Percentiles rank a stretch among this genome's conserved stretches.
These are phyloP conservation scores for Quercus phellos DNA, from an alignment of 331 rosid species.

Conservation along the genomic window DNA sequence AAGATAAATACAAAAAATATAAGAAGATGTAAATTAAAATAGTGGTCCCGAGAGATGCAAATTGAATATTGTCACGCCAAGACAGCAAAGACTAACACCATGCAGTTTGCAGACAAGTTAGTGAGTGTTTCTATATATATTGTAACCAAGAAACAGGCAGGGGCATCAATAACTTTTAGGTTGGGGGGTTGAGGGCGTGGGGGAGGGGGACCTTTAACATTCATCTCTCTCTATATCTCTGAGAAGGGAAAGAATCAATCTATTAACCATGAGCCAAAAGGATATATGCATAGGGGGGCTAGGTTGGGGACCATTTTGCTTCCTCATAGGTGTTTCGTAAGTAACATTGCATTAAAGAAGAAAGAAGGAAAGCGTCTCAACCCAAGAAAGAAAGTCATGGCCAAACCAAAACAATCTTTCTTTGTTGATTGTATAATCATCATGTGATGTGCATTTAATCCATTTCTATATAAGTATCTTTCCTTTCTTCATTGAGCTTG, in stretches of 20 bases:
- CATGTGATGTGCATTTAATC: neutral
- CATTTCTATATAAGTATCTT: constrained; percentile 26
- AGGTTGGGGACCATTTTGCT: constrained; percentile 67
- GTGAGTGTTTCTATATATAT: constrained; percentile 51
- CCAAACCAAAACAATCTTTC: constrained; percentile 20
- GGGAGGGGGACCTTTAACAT: constrained; percentile 35
- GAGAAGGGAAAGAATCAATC: constrained; percentile 12
- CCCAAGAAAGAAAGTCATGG: constrained; percentile 4
- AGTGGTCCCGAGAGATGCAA: constrained; percentile 74
- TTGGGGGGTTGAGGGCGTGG: constrained; percentile 40
- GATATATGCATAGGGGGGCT: constrained; percentile 20
- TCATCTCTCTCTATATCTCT: constrained; percentile 8
- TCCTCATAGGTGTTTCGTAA: constrained; percentile 29
- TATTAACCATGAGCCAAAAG: constrained; percentile 32
- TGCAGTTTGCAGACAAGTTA: constrained; percentile 75
- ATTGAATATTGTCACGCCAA: constrained; percentile 97
- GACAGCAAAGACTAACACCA: constrained; percentile 36
- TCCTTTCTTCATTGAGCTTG: constrained; percentile 16
- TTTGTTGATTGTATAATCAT: neutral
- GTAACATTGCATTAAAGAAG: constrained; percentile 25
- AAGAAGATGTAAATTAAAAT: constrained; percentile 21
- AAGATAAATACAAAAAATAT: neutral
- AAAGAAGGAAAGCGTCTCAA: constrained; percentile 35
- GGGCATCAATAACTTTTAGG: constrained; percentile 51
- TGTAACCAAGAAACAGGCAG: constrained; percentile 12